These are phyloP conservation scores for Amylostereum chailletii DNA, from an alignment of 1,284 basidiomycete genomes.

Conservation along the genomic window DNA sequence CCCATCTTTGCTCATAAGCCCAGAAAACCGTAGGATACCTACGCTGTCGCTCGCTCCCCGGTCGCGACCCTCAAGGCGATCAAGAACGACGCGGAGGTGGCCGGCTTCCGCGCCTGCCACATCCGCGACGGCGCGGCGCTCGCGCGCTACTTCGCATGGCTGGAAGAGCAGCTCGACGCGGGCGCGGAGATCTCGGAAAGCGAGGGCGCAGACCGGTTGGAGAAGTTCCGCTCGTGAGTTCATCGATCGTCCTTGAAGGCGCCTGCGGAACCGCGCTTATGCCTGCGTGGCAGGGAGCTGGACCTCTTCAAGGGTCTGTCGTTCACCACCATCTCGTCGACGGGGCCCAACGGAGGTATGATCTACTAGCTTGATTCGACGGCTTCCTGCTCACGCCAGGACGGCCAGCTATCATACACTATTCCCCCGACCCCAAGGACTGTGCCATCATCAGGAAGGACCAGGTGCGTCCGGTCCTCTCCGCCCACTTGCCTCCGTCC, in stretches of 20 bases:
- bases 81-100: constrained; percentile 83
- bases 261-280: neutral
- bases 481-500: neutral
- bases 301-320: constrained; percentile 82
- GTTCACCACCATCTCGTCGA: constrained; percentile 89
- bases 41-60: constrained; percentile 61
- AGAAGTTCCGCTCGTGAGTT: constrained; percentile 72
- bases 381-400: constrained; percentile 1
- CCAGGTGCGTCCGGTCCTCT: constrained; percentile 34
- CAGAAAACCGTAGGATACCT: constrained; percentile 26
- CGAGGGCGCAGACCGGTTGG: constrained; percentile 73
- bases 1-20: constrained; percentile 9
- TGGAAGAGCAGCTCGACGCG: constrained; percentile 73
- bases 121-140: constrained; percentile 89
- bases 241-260: neutral
- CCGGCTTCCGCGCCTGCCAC: constrained; percentile 86
- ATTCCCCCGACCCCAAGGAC: constrained; percentile 69
- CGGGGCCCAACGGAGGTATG: constrained; percentile 80
- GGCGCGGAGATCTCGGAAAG: constrained; percentile 73
- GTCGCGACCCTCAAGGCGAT: constrained; percentile 82
- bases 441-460: constrained; percentile 73
- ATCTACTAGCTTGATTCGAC: neutral
- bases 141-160: constrained; percentile 87
- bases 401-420: constrained; percentile 85
- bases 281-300: constrained; percentile 44